These are phyloP conservation scores for Monosporozyma servazzii DNA, from an alignment of 805 yeast species.

Conservation along the genomic window DNA sequence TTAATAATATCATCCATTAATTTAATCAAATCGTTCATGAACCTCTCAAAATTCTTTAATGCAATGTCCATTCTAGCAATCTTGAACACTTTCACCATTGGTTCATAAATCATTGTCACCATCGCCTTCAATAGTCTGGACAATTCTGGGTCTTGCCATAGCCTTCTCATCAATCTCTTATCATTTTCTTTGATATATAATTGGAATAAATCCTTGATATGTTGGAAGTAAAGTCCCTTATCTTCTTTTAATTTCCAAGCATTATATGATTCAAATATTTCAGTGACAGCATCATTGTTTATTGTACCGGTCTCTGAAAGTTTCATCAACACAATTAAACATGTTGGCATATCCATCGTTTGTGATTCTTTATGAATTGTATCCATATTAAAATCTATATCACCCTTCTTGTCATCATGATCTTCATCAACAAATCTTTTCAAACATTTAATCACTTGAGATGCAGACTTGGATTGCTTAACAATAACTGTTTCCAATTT, in stretches of 20 bases:
- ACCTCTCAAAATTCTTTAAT: constrained; percentile 51
- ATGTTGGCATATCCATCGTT: constrained; percentile 22
- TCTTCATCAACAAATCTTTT: constrained; percentile 27
- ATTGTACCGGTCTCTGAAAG: constrained; percentile 13
- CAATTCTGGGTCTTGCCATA: constrained; percentile 82
- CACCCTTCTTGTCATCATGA: constrained; percentile 22
- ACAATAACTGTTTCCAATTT: constrained; percentile 36
- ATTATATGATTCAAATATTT: constrained; percentile 25
- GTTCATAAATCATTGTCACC: constrained; percentile 63
- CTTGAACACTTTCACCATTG: constrained; percentile 59
- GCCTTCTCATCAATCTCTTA: constrained; percentile 59
- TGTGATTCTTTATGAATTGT: constrained; percentile 27
- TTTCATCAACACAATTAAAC: constrained; percentile 20
- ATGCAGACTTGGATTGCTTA: constrained; percentile 12
- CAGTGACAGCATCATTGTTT: constrained; percentile 17
- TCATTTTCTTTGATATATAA: constrained; percentile 62
- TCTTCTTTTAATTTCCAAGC: constrained; percentile 20
- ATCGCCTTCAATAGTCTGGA: constrained; percentile 67
- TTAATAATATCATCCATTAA: constrained; percentile 47
- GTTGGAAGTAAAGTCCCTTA: constrained; percentile 39
- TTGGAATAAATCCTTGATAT: constrained; percentile 53
- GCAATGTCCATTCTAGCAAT: constrained; percentile 58
- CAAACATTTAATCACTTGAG: constrained; percentile 23
- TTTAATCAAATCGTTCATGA: constrained; percentile 56
- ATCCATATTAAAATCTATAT: constrained; percentile 17